Evolutionary conservation across 2,329 filamentous ascomycete genomes (phyloP).

Genomic region (Colletotrichum truncatum): DNA sequence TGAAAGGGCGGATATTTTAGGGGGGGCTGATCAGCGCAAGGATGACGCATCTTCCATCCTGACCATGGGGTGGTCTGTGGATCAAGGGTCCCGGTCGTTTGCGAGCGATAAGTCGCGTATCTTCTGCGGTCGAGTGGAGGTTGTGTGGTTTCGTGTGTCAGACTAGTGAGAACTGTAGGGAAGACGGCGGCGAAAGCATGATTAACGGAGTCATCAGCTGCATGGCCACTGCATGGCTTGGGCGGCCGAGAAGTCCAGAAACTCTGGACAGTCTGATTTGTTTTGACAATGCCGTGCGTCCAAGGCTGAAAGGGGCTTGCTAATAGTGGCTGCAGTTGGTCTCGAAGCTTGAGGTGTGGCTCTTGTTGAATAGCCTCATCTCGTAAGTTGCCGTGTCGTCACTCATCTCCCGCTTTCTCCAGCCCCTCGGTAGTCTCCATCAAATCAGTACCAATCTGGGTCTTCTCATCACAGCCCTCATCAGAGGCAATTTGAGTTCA

Average conservation of each 20-base stretch:
- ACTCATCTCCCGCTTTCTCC: neutral
- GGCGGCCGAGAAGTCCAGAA: constrained; percentile 8
- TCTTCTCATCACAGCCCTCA: constrained; percentile 6
- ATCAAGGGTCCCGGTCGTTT: constrained; percentile 35
- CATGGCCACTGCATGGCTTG: constrained; percentile 7
- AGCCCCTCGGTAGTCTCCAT: too few relatives aligned
- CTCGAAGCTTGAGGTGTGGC: constrained; percentile 47
- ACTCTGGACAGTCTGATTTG: constrained; percentile 15
- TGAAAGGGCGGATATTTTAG: constrained; percentile 57
- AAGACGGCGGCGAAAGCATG: constrained; percentile 29
- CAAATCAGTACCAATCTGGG: neutral
- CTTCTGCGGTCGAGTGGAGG: constrained; percentile 27
- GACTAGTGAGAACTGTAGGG: constrained; percentile 32
- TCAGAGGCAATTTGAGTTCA: constrained; percentile 24
- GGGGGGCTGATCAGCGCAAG: constrained; percentile 54
- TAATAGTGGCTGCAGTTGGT: neutral
- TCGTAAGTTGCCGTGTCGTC: constrained; percentile 32
- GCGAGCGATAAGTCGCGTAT: constrained; percentile 26
- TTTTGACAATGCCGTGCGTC: constrained; percentile 24
- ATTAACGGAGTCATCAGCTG: constrained; percentile 31
- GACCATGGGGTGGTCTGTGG: constrained; percentile 24
- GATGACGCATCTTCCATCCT: constrained; percentile 33
- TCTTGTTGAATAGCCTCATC: constrained; percentile 62
- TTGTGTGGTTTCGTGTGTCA: constrained; percentile 32
- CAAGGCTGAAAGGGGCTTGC: constrained; percentile 29